These are phyloP conservation scores for Mycena vitilis DNA, from an alignment of 768 basidiomycete species.

Conservation along the genomic window DNA sequence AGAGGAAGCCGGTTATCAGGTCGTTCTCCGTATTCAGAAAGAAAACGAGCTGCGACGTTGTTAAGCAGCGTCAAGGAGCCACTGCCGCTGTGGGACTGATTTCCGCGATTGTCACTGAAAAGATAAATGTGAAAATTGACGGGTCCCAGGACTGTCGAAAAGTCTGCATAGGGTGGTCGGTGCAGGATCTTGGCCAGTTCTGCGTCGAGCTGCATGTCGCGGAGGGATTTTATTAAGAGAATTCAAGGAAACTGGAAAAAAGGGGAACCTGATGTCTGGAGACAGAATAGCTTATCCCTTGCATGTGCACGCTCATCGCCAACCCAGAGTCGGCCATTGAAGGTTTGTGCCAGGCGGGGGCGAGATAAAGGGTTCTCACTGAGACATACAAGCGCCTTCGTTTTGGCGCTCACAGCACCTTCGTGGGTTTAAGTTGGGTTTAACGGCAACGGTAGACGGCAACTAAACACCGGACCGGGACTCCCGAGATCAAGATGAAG, in stretches of 20 bases:
- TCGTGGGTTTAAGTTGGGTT: conserved; percentile 3
- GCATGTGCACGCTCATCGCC: conserved; percentile 38
- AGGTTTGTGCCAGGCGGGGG: background rate
- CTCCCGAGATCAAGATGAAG: background rate
- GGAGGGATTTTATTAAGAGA: background rate
- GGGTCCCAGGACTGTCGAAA: conserved; percentile 38
- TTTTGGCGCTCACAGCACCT: conserved; percentile 6
- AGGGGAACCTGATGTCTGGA: conserved; percentile 44
- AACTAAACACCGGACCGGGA: conserved; percentile 2
- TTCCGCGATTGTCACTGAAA: conserved; percentile 50
- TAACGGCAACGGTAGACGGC: background rate
- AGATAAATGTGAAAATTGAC: conserved; percentile 69
- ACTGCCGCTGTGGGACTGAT: conserved; percentile 50
- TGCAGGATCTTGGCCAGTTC: conserved; percentile 62
- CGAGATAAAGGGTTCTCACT: background rate
- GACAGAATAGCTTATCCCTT: conserved; percentile 46
- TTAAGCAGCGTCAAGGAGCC: conserved; percentile 63
- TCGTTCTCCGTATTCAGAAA: conserved; percentile 52
- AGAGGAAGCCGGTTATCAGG: conserved; percentile 14
- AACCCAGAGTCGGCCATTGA: conserved; percentile 10
- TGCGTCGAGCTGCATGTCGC: conserved; percentile 22
- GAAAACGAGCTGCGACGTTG: conserved; percentile 54
- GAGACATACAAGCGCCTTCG: background rate
- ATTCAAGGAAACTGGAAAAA: background rate
- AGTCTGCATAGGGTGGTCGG: conserved; percentile 47